Evolutionary conservation across 352 stramenopile species (phyloP), one percentile per base, ranked within the genome.

Genomic region (Phytophthora parvispora): DNA sequence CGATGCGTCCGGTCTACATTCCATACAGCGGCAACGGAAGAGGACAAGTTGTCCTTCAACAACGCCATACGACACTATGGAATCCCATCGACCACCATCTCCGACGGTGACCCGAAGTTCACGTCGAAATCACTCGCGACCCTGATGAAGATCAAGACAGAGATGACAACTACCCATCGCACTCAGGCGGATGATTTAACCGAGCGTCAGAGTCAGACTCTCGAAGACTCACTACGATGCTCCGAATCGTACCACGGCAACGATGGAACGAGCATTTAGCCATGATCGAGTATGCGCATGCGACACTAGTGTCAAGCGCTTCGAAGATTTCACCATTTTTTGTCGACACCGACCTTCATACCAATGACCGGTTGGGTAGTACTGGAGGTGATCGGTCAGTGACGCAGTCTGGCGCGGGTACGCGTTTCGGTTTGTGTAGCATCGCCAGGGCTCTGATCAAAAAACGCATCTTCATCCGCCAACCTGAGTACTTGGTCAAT

Each of bases 361-460:
- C 12, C 31, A 36, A 36, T 15, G 43, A 57, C 36, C 29, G 32
- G 9, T 7, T 57, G n/a, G 45, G n/a, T 10, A 57, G 31, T 36
- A 12, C 31, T 2, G 31, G 13, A 13, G 6, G 31, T 13, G 31
- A 15, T 36, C 31, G 13, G 31, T 12, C 31, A 12, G 31, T 36
- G 6, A 12, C 6, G 31, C 6, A 34, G 29, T 34, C 31, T 36
- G 31, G 31, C 12, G 31, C 31, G 31, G 31, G 12, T 6, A 4
- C 31, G 31, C 29, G 7, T 34, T 10, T 34, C 29, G 29, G 29
- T 34, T 2, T 34, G 3, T 34, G 7, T 1, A 34, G 29, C 29
- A 34, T 3, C 29, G 29, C 12, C 29, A 52, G 62, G 36, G 40
- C 36, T 25, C 38, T 61, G 36, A 49, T 61, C 16, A 51, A 51